Evolutionary conservation across 2,329 filamentous ascomycete species (phyloP), one percentile per base, ranked within the genome.

Genomic region (Apiospora pterosperma): DNA sequence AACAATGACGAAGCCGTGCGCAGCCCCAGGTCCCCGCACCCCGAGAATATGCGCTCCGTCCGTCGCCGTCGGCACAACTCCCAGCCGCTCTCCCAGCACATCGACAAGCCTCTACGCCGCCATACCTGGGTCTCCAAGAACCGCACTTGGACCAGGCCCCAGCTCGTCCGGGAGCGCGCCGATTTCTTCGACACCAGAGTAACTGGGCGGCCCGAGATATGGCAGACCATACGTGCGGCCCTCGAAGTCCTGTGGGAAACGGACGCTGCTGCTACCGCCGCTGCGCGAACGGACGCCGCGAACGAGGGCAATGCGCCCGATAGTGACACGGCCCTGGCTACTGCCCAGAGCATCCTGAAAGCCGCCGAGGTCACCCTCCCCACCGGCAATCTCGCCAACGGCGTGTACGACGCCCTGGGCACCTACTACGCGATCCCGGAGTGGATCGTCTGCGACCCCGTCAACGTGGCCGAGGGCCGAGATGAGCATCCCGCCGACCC

Each of bases 141-240:
- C 62, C 86, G 86, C 23, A 77, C 80, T 19, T 96, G 92, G 92
- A 93, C 91, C 1, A 87, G 85, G n/a, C 74, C 78, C 19, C 81
- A 90, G 62, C 81, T 97, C 2, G 86, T 88, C 65, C 83, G 83
- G 36, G 92, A 97, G 78, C 86, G 95, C 60, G 80, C 79, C 60
- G 93, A 93, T 67, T 97, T 96, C 82, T 98, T 97, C 77, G 93
- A 97, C 67, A 97, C 94, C 1, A 83, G 93, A 59, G 92, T 96
- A 19, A 91, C 90, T 0, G 93, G 93, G 2, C 84, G 88, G 4
- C 73, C 84, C 5, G 92, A 97, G 76, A 85, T 96, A 31, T 98
- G 95, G 95, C 87, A 87, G 70, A 90, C 92, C 0, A 77, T 97
- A 16, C 84, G 85, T 58, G 81, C 88, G 1, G 90, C 89, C 0